Conservation (phyloP, 495 filamentous ascomycete genomes). For the Neurospora sp. region DNA sequence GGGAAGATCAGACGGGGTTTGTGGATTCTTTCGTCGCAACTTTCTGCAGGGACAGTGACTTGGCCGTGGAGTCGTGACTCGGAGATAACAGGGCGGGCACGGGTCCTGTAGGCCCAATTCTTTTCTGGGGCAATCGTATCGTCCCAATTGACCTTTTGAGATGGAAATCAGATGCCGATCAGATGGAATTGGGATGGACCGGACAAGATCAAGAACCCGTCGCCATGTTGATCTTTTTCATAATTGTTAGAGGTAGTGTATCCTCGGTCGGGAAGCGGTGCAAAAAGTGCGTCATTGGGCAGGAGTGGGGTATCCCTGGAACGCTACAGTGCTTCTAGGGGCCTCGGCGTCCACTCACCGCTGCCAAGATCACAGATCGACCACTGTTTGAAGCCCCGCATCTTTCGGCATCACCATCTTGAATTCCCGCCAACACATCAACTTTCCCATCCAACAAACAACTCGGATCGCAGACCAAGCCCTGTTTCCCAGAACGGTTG, state of each 20-base stretch:
- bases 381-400: neutral
- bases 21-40: neutral
- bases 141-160: neutral
- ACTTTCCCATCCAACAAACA: neutral
- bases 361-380: neutral
- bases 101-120: neutral
- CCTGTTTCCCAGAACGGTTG: neutral
- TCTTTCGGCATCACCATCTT: neutral
- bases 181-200: neutral
- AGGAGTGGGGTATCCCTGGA: neutral
- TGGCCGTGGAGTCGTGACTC: neutral
- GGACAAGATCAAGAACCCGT: neutral
- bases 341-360: neutral
- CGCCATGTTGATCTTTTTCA: neutral
- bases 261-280: neutral
- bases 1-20: neutral
- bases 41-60: neutral
- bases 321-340: neutral
- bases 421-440: neutral
- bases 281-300: neutral
- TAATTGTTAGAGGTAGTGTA: neutral
- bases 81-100: neutral
- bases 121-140: neutral
- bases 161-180: neutral
- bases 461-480: too few species aligned